These are phyloP conservation scores for Grosmannia penicillata DNA, from an alignment of 2,329 filamentous ascomycete species.

Conservation along the genomic window DNA sequence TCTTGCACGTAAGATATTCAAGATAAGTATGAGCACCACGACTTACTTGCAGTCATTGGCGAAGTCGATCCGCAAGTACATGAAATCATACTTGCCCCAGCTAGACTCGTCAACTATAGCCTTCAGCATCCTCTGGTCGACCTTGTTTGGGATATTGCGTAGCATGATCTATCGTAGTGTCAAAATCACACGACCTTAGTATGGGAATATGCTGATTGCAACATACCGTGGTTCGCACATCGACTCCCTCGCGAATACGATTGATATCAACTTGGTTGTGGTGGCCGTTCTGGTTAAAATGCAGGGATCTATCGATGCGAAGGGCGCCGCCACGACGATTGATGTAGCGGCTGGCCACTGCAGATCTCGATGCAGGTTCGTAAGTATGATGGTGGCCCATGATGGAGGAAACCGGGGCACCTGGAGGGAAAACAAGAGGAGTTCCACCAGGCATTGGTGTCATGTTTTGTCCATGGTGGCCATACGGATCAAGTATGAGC, in stretches of 20 bases:
- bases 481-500: slow-evolving; percentile 20
- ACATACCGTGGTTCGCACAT: slow-evolving; percentile 61
- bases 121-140: slow-evolving; percentile 66
- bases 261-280: slow-evolving; percentile 49
- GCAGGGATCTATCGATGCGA: slow-evolving; percentile 28
- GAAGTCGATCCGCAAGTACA: slow-evolving; percentile 87
- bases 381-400: slow-evolving; percentile 16
- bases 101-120: slow-evolving; percentile 63
- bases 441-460: slow-evolving; percentile 11
- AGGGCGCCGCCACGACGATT: slow-evolving; percentile 33
- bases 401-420: not conserved
- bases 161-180: slow-evolving; percentile 59
- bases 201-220: not conserved
- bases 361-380: slow-evolving; percentile 23
- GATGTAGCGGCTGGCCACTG: slow-evolving; percentile 20
- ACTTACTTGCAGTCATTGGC: slow-evolving; percentile 69
- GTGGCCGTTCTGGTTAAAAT: slow-evolving; percentile 32
- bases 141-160: slow-evolving; percentile 85
- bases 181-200: not conserved
- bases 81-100: slow-evolving; percentile 78
- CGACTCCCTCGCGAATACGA: slow-evolving; percentile 48
- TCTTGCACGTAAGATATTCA: not conserved
- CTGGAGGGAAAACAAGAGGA: slow-evolving; percentile 7
- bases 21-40: not conserved
- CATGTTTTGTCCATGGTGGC: slow-evolving; percentile 15